Evolutionary conservation across 352 stramenopile species (phyloP).

Genomic region (Phytophthora agathidicida): DNA sequence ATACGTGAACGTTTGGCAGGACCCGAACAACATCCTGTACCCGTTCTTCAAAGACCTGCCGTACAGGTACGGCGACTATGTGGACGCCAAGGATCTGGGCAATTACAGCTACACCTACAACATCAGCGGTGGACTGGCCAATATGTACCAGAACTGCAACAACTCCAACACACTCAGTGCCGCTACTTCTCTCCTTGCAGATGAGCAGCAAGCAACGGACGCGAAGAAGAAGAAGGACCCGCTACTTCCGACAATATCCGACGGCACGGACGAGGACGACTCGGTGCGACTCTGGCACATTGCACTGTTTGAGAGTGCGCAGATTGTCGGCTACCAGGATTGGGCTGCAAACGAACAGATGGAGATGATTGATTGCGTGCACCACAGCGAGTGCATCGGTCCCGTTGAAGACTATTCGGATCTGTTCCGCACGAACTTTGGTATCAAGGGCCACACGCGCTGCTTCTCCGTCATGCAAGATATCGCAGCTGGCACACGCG

Average conservation of each 20-base stretch:
- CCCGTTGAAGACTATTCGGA: slow-evolving; percentile 47
- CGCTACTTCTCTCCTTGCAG: slow-evolving; percentile 1
- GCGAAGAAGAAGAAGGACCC: background rate
- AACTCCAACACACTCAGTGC: slow-evolving; percentile 38
- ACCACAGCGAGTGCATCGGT: slow-evolving; percentile 53
- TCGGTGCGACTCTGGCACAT: slow-evolving; percentile 42
- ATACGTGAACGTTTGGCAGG: slow-evolving; percentile 46
- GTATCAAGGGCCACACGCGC: slow-evolving; percentile 43
- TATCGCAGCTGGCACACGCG: slow-evolving; percentile 30
- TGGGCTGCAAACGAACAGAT: slow-evolving; percentile 49
- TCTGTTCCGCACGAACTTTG: slow-evolving; percentile 55
- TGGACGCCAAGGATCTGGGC: slow-evolving; percentile 56
- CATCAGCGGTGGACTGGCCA: slow-evolving; percentile 44
- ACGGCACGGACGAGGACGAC: slow-evolving; percentile 25
- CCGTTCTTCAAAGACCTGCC: slow-evolving; percentile 70
- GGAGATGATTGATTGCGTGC: slow-evolving; percentile 54
- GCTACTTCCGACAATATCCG: slow-evolving; percentile 15
- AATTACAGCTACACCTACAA: slow-evolving; percentile 67
- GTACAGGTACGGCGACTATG: slow-evolving; percentile 37
- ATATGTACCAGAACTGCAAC: slow-evolving; percentile 59
- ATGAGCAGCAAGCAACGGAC: background rate
- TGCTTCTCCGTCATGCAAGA: slow-evolving; percentile 55
- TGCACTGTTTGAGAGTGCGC: slow-evolving; percentile 45
- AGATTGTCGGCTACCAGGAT: slow-evolving; percentile 42
- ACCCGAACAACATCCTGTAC: slow-evolving; percentile 47